Conservation (phyloP, 2,329 filamentous ascomycete genomes). For the Fusarium sp. region DNA sequence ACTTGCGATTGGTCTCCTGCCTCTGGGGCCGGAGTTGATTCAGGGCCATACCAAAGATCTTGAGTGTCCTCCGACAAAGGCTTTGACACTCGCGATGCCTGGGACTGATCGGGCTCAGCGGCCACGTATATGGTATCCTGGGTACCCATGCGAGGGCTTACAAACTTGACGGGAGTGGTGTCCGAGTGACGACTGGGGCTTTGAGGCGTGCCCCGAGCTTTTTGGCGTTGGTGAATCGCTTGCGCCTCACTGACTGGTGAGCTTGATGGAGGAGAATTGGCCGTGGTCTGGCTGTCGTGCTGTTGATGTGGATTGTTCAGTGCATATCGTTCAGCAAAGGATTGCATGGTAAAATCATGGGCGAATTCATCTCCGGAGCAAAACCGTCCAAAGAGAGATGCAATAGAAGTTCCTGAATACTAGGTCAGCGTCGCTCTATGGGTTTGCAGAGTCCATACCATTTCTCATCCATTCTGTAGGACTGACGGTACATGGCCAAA, state of each 20-base stretch:
- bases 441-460: slow-evolving; percentile 41
- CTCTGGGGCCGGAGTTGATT: not conserved
- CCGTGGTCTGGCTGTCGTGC: slow-evolving; percentile 32
- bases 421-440: not conserved
- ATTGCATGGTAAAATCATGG: slow-evolving; percentile 73
- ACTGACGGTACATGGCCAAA: slow-evolving; percentile 86
- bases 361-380: slow-evolving; percentile 72
- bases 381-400: slow-evolving; percentile 75
- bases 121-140: not conserved
- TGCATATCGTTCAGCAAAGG: slow-evolving; percentile 4
- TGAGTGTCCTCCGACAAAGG: not conserved
- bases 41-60: not conserved
- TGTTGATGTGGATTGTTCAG: not conserved
- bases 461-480: slow-evolving; percentile 69
- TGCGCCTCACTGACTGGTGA: slow-evolving; percentile 10
- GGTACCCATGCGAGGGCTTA: slow-evolving; percentile 16
- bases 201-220: not conserved
- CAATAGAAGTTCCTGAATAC: slow-evolving; percentile 66
- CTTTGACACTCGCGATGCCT: not conserved
- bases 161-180: not conserved
- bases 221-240: not conserved
- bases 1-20: not conserved
- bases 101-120: not conserved
- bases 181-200: not conserved
- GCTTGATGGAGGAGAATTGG: slow-evolving; percentile 10